Percentiles rank a stretch among this genome's conserved stretches.
Evolutionary conservation across 805 yeast species (phyloP).

Genomic region (Yarrowia sp.): DNA sequence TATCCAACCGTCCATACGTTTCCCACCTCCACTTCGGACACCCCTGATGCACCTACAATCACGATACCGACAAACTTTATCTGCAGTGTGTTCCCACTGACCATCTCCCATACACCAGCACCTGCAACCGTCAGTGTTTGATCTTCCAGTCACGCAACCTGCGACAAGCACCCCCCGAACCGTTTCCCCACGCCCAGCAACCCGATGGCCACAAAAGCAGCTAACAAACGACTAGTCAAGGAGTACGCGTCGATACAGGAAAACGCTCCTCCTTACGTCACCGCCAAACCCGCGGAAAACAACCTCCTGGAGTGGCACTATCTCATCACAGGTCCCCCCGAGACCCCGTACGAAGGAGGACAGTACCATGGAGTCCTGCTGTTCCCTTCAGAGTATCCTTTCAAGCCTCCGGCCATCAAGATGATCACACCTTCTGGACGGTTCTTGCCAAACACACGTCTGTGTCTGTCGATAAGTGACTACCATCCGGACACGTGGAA

Average conservation of each 20-base stretch:
- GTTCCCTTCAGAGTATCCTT: slow-evolving; percentile 84
- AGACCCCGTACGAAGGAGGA: slow-evolving; percentile 81
- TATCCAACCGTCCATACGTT: too few relatives aligned
- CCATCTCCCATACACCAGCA: neutral
- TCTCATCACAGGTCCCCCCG: slow-evolving; percentile 86
- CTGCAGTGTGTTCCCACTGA: neutral
- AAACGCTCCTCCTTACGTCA: slow-evolving; percentile 80
- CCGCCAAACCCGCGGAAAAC: slow-evolving; percentile 81
- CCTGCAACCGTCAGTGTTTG: neutral
- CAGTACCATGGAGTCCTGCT: slow-evolving; percentile 86
- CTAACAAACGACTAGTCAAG: slow-evolving; percentile 53
- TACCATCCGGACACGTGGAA: slow-evolving; percentile 95
- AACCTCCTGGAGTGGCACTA: slow-evolving; percentile 94
- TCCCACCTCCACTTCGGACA: neutral
- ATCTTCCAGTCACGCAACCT: neutral
- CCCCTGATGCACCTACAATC: slow-evolving; percentile 9
- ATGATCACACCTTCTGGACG: slow-evolving; percentile 88
- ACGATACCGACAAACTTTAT: slow-evolving; percentile 10
- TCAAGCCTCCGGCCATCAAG: slow-evolving; percentile 81
- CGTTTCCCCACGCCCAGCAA: neutral
- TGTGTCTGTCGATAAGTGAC: slow-evolving; percentile 89
- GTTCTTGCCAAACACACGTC: slow-evolving; percentile 62
- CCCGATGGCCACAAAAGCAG: slow-evolving; percentile 40
- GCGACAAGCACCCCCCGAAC: neutral
- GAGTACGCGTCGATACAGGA: slow-evolving; percentile 77